Evolutionary conservation across 192 early-diverging fungal genomes (phyloP).

Genomic region (Geranomyces variabilis): DNA sequence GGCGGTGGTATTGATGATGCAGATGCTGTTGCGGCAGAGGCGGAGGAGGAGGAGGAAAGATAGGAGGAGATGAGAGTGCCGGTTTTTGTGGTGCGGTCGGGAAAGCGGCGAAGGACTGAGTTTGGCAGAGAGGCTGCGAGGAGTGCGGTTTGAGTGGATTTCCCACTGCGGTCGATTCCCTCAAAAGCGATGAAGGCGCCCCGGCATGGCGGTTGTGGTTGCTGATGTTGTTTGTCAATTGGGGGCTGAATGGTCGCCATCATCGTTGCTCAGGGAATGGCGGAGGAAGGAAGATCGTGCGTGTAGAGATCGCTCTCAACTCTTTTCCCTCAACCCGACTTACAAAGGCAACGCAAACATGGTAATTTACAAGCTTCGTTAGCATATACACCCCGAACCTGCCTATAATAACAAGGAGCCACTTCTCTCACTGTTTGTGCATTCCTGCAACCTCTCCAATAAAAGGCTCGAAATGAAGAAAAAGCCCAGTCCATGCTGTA

Average conservation of each 20-base stretch:
- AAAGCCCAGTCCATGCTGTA: conserved; percentile 98
- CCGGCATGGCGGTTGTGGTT: conserved; percentile 38
- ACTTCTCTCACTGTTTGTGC: too few relatives aligned
- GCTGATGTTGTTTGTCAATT: too few relatives aligned
- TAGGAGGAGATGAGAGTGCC: conserved; percentile 90
- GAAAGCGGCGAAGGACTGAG: conserved; percentile 74
- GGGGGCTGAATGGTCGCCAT: too few relatives aligned
- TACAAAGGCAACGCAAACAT: too few relatives aligned
- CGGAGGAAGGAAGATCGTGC: too few relatives aligned
- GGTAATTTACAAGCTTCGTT: too few relatives aligned
- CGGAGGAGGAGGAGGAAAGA: conserved; percentile 84
- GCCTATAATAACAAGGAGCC: too few relatives aligned
- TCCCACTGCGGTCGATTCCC: conserved; percentile 88
- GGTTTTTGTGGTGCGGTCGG: conserved; percentile 90
- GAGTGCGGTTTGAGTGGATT: conserved; percentile 81
- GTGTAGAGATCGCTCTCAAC: too few relatives aligned
- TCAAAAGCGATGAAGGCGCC: conserved; percentile 92
- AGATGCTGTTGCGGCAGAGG: conserved; percentile 53
- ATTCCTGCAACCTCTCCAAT: too few relatives aligned
- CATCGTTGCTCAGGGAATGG: too few relatives aligned
- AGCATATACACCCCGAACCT: too few relatives aligned
- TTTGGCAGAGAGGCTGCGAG: conserved; percentile 63
- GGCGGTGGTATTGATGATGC: conserved; percentile 40
- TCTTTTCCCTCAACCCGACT: too few relatives aligned
- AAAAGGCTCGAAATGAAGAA: conserved; percentile 92